Conservation (phyloP, 148 eudicot genomes). For the Vaccinium macrocarpon region DNA sequence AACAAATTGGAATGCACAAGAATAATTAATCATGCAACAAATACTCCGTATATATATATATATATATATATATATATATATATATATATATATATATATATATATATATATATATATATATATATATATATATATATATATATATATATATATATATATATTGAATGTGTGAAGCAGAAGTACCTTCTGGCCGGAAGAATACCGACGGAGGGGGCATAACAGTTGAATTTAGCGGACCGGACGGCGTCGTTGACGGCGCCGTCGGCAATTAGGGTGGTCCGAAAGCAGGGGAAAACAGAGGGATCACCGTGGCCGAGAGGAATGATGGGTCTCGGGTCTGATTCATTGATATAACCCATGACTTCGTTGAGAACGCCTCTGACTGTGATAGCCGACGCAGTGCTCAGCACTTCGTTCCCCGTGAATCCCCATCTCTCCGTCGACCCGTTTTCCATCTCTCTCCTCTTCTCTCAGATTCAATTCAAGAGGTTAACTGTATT, state of each 20-base stretch:
- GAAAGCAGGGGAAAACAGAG: conserved; percentile 30
- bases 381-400: conserved; percentile 4
- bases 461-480: neutral
- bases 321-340: conserved; percentile 18
- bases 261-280: conserved; percentile 21
- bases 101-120: neutral
- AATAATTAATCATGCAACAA: too few species aligned
- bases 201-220: conserved; percentile 23
- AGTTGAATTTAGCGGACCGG: conserved; percentile 30
- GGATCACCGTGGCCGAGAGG: conserved; percentile 46
- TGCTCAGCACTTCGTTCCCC: neutral
- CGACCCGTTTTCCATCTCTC: conserved; percentile 6
- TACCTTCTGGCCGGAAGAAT: conserved; percentile 9
- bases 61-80: neutral
- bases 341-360: conserved; percentile 11
- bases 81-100: neutral
- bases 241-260: conserved; percentile 30
- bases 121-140: neutral
- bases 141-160: neutral
- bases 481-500: neutral
- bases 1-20: too few species aligned
- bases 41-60: neutral
- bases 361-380: conserved; percentile 11
- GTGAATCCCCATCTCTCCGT: conserved; percentile 2
- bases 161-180: neutral